phyloP scores from a whole-genome alignment of 1,284 basidiomycete species.

The Taiwanofungus camphoratus region DNA sequence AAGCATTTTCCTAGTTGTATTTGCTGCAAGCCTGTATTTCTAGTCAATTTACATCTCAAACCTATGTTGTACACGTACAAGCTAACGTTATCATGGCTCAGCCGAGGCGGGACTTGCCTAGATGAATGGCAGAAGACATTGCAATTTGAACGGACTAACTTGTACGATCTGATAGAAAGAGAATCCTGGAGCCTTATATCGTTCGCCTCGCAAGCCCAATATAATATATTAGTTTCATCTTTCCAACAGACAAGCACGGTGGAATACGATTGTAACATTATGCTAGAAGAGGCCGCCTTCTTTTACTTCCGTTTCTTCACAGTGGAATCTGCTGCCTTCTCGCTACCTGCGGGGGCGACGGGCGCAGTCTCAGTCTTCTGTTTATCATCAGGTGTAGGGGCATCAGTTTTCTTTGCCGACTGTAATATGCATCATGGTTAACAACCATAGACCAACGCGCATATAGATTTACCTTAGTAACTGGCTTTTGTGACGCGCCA shows the following conservation, averaged over 20 bases:
- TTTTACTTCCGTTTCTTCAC: conserved; percentile 53
- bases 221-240: conserved; percentile 20
- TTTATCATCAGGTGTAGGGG: conserved; percentile 57
- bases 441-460: background rate
- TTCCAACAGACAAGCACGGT: conserved; percentile 23
- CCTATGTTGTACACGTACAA: background rate
- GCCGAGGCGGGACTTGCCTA: too few relatives aligned
- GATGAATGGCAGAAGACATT: too few relatives aligned
- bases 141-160: too few relatives aligned
- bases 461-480: conserved; percentile 45
- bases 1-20: conserved; percentile 53
- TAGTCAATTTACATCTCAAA: conserved; percentile 30
- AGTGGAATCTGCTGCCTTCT: conserved; percentile 50
- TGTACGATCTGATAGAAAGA: too few relatives aligned
- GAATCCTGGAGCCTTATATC: too few relatives aligned
- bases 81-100: too few relatives aligned
- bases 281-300: conserved; percentile 10
- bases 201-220: conserved; percentile 26
- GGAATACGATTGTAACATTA: conserved; percentile 13
- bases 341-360: conserved; percentile 63
- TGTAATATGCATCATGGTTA: conserved; percentile 21
- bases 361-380: conserved; percentile 56
- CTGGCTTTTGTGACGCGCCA: conserved; percentile 63
- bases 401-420: conserved; percentile 73
- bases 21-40: conserved; percentile 84